phyloP scores from a whole-genome alignment of 768 basidiomycete species.

The Infundibulicybe gibba region DNA sequence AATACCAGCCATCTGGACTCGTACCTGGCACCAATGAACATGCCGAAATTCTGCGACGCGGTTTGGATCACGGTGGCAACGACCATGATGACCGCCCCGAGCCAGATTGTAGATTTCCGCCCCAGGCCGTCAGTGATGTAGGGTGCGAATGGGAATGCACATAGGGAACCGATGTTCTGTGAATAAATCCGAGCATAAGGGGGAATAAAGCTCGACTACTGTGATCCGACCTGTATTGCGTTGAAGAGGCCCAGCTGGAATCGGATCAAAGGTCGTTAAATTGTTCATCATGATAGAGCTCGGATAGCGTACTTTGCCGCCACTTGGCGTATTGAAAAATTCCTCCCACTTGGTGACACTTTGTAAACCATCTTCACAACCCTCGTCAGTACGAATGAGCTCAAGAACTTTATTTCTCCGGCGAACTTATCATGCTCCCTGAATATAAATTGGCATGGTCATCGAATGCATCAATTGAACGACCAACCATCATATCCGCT shows the following conservation, averaged over 20 bases:
- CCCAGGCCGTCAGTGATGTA: neutral
- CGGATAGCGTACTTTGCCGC: constrained; percentile 26
- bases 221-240: constrained; percentile 61
- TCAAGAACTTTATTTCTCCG: too few relatives aligned
- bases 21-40: constrained; percentile 31
- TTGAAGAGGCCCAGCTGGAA: constrained; percentile 56
- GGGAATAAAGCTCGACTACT: neutral
- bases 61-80: constrained; percentile 27
- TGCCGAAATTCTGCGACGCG: constrained; percentile 22
- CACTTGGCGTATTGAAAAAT: constrained; percentile 58
- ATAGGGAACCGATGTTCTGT: constrained; percentile 68
- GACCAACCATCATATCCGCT: constrained; percentile 64
- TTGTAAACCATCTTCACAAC: constrained; percentile 78
- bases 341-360: constrained; percentile 59
- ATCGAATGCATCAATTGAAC: too few relatives aligned
- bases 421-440: too few relatives aligned
- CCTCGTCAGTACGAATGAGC: constrained; percentile 21
- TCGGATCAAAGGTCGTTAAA: too few relatives aligned
- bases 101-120: neutral
- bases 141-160: constrained; percentile 30
- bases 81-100: constrained; percentile 28
- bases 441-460: too few relatives aligned
- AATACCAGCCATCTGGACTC: neutral
- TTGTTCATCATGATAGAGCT: too few relatives aligned
- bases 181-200: neutral